These are phyloP conservation scores for Saitoella complicata DNA, from an alignment of 805 yeast genomes.

Conservation along the genomic window DNA sequence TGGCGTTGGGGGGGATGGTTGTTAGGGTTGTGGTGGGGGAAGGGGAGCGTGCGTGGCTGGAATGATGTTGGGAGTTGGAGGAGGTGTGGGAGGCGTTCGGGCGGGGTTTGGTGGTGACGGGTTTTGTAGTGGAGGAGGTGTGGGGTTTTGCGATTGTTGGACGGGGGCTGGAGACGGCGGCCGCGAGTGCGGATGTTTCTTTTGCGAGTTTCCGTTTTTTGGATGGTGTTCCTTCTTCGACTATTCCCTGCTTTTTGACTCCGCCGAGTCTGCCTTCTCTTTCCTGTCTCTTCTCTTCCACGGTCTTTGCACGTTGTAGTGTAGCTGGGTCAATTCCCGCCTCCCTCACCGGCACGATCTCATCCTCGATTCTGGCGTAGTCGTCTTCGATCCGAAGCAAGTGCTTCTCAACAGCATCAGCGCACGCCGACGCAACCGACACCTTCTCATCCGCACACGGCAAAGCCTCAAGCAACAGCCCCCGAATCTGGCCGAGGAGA, in stretches of 20 bases:
- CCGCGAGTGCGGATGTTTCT: no score
- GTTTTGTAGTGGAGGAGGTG: conserved; percentile 14
- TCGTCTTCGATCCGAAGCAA: not conserved
- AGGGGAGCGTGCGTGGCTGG: conserved; percentile 3
- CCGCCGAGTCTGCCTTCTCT: not conserved
- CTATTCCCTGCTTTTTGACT: not conserved
- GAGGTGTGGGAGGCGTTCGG: conserved; percentile 10
- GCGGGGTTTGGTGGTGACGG: no score
- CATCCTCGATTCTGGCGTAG: not conserved
- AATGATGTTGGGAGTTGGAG: conserved; percentile 10
- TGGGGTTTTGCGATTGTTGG: no score
- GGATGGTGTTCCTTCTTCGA: conserved; percentile 4
- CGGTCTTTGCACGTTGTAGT: conserved; percentile 1
- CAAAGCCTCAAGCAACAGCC: not conserved
- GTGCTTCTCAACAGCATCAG: not conserved
- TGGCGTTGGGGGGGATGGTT: no score
- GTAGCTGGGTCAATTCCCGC: conserved; percentile 3
- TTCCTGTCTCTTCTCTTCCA: conserved; percentile 1
- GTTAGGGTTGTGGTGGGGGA: conserved; percentile 1
- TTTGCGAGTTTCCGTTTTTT: conserved; percentile 37
- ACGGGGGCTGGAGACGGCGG: no score
- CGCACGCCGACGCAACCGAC: not conserved
- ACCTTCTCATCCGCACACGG: not conserved
- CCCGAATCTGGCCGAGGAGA: not conserved
- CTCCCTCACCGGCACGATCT: conserved; percentile 1